These are phyloP conservation scores for Fusarium concolor DNA, from an alignment of 2,329 filamentous ascomycete species.

Conservation along the genomic window DNA sequence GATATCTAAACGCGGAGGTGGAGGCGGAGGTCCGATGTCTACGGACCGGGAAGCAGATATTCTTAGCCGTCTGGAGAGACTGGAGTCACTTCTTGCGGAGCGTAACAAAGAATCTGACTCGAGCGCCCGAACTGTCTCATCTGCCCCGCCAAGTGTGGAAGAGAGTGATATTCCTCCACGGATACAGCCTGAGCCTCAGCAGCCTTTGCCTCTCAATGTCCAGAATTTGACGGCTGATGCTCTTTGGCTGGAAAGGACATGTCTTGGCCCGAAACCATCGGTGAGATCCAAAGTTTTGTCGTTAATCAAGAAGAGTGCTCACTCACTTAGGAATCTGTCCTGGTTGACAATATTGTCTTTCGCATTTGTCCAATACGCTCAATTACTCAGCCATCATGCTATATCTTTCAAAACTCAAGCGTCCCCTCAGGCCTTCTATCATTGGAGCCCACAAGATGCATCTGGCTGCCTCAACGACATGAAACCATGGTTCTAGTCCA, in stretches of 20 bases:
- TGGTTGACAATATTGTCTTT: conserved; percentile 49
- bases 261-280: conserved; percentile 46
- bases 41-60: conserved; percentile 34
- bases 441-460: conserved; percentile 48
- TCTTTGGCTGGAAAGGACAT: conserved; percentile 50
- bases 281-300: conserved; percentile 37
- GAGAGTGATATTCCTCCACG: conserved; percentile 3
- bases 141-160: conserved; percentile 12
- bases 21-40: neutral
- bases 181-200: conserved; percentile 12
- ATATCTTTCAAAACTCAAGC: conserved; percentile 47
- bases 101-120: conserved; percentile 31
- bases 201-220: conserved; percentile 46
- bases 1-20: conserved; percentile 18
- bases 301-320: neutral
- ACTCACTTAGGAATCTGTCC: conserved; percentile 45
- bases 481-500: conserved; percentile 48
- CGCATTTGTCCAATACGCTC: conserved; percentile 50
- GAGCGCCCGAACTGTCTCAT: conserved; percentile 2
- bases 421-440: conserved; percentile 38
- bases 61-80: conserved; percentile 41
- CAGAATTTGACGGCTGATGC: conserved; percentile 52
- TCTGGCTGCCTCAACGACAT: conserved; percentile 51
- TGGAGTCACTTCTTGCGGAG: conserved; percentile 44
- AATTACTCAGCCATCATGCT: conserved; percentile 49